Conservation (phyloP, 345 rosid species). For the Populus euphratica region DNA sequence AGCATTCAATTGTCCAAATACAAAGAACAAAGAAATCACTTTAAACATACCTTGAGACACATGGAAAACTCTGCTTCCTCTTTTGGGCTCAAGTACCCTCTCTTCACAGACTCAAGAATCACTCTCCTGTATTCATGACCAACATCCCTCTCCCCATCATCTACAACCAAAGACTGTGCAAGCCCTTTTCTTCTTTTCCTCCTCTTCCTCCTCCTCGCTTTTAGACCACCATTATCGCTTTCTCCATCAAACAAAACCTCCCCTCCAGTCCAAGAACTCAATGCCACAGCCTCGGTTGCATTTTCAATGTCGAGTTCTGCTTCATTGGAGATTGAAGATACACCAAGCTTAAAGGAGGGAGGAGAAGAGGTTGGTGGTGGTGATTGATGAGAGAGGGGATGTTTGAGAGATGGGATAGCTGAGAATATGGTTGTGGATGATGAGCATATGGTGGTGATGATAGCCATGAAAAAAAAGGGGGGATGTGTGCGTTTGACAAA, state of each 20-base stretch:
- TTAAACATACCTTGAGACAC: slow-evolving; percentile 37
- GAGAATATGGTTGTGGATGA: slow-evolving; percentile 31
- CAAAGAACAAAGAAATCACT: neutral
- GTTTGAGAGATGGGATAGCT: slow-evolving; percentile 32
- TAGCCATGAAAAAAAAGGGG: slow-evolving; percentile 8
- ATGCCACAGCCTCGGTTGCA: slow-evolving; percentile 32
- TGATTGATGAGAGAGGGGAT: slow-evolving; percentile 17
- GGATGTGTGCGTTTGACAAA: neutral
- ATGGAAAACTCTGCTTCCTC: slow-evolving; percentile 53
- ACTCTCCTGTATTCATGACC: neutral
- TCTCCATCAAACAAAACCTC: slow-evolving; percentile 8
- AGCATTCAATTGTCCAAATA: neutral
- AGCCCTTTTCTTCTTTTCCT: slow-evolving; percentile 36
- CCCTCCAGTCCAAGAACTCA: slow-evolving; percentile 15
- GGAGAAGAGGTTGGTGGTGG: slow-evolving; percentile 15
- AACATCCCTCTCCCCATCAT: slow-evolving; percentile 6
- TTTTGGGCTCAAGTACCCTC: slow-evolving; percentile 32
- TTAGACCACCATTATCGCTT: neutral
- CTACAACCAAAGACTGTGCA: slow-evolving; percentile 16
- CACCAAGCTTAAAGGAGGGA: slow-evolving; percentile 22
- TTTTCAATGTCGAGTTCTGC: slow-evolving; percentile 12
- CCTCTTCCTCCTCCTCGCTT: slow-evolving; percentile 38
- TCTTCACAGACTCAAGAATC: slow-evolving; percentile 18
- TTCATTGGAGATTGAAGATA: slow-evolving; percentile 20
- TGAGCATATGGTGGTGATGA: slow-evolving; percentile 40